These are phyloP conservation scores for Colletotrichum sp. DNA, from an alignment of 2,329 filamentous ascomycete species.

Conservation along the genomic window DNA sequence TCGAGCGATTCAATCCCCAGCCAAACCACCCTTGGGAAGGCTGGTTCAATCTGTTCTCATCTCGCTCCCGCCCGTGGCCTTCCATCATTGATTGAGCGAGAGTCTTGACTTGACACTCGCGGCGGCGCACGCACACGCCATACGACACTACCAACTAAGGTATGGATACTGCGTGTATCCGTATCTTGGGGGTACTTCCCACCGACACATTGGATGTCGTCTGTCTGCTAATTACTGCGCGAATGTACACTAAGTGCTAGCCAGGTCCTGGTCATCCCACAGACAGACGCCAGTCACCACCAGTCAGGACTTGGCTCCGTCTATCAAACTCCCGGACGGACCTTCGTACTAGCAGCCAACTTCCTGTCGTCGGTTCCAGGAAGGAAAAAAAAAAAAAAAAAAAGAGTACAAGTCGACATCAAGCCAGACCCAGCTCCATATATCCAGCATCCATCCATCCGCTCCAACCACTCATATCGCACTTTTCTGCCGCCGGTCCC, in stretches of 20 bases:
- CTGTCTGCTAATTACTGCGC: not conserved
- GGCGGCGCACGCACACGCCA: too few species aligned
- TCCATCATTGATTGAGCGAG: conserved; percentile 22
- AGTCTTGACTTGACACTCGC: too few species aligned
- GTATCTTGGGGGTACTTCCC: too few species aligned
- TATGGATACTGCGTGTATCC: not conserved
- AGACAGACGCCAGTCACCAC: not conserved
- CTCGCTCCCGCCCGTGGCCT: conserved; percentile 33
- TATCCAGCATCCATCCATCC: conserved; percentile 37
- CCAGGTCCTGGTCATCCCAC: not conserved
- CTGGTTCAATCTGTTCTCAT: conserved; percentile 27
- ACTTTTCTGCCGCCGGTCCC: not conserved
- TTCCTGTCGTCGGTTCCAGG: not conserved
- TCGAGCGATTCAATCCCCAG: not conserved
- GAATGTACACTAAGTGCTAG: not conserved
- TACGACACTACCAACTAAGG: too few species aligned
- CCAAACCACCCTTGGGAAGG: not conserved
- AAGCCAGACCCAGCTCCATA: conserved; percentile 22
- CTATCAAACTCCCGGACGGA: not conserved
- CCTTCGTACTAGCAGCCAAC: not conserved
- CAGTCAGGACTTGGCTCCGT: not conserved
- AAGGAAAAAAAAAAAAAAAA: not conserved
- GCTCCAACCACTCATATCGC: conserved; percentile 42
- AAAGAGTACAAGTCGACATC: not conserved
- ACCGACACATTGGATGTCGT: not conserved